Evolutionary conservation across 192 early-diverging fungal species (phyloP).

Genomic region (Backusella macrospora): DNA sequence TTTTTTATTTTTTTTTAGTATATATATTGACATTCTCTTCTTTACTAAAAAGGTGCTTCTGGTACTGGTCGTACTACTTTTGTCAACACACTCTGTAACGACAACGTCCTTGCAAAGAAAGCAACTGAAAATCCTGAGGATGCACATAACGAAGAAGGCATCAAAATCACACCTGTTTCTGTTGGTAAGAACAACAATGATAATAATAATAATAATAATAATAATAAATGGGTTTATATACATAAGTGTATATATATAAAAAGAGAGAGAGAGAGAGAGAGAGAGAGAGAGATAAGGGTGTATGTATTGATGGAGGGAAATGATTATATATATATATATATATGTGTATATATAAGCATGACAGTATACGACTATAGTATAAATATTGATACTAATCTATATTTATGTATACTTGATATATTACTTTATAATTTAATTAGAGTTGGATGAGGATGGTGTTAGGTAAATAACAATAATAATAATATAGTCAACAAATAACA

Average conservation of each 20-base stretch:
- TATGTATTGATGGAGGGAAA: no score
- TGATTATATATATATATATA: no score
- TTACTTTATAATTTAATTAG: no score
- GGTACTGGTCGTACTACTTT: constrained; percentile 98
- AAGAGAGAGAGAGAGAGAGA: not conserved
- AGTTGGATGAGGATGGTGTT: constrained; percentile 98
- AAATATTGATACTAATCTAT: not conserved
- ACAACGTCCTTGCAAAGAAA: constrained; percentile 67
- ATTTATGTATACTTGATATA: no score
- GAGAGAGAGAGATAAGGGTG: not conserved
- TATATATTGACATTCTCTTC: no score
- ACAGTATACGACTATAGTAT: no score
- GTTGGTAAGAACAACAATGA: no score
- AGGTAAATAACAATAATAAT: constrained; percentile 28
- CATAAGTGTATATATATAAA: not conserved
- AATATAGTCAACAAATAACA: not conserved
- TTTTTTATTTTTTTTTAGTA: not conserved
- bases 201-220: no score
- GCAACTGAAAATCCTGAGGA: constrained; percentile 68
- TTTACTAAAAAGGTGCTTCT: constrained; percentile 55
- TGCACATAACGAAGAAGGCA: constrained; percentile 84
- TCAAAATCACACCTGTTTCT: constrained; percentile 84
- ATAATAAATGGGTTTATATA: no score
- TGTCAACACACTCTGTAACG: constrained; percentile 96
- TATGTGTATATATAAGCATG: no score